Percentiles rank a stretch among this genome's conserved stretches.
These are phyloP conservation scores for Coniochaeta prunicola DNA, from an alignment of 2,329 filamentous ascomycete species.

Conservation along the genomic window DNA sequence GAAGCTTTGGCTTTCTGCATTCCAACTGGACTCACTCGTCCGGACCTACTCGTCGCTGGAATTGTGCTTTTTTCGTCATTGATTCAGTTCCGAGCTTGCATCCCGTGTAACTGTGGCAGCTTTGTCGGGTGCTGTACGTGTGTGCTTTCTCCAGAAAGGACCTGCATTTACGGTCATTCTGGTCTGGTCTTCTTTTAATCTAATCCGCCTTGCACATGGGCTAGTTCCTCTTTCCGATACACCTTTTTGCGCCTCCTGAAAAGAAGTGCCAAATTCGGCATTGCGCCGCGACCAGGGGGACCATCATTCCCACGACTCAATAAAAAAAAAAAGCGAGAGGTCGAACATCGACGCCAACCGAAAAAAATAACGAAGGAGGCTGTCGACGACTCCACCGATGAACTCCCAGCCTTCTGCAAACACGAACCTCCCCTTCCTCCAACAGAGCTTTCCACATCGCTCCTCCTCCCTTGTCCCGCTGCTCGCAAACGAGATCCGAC, in stretches of 20 bases:
- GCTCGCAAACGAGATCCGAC: conserved; percentile 1
- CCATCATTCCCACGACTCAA: conserved; percentile 9
- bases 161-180: no score
- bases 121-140: background rate
- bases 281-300: conserved; percentile 10
- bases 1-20: background rate
- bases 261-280: background rate
- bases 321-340: conserved; percentile 31
- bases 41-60: background rate
- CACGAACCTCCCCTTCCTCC: conserved; percentile 27
- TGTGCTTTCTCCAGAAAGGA: no score
- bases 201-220: background rate
- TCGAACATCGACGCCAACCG: conserved; percentile 17
- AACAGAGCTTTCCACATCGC: conserved; percentile 11
- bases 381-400: conserved; percentile 25
- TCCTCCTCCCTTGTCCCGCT: conserved; percentile 3
- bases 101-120: background rate
- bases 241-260: conserved; percentile 2
- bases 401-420: conserved; percentile 36
- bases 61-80: background rate
- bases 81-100: background rate
- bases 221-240: background rate
- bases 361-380: conserved; percentile 9
- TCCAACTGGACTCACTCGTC: background rate
- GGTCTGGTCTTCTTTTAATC: no score